Conservation (phyloP, 1,284 basidiomycete species). For the Ceratobasidium sp. region DNA sequence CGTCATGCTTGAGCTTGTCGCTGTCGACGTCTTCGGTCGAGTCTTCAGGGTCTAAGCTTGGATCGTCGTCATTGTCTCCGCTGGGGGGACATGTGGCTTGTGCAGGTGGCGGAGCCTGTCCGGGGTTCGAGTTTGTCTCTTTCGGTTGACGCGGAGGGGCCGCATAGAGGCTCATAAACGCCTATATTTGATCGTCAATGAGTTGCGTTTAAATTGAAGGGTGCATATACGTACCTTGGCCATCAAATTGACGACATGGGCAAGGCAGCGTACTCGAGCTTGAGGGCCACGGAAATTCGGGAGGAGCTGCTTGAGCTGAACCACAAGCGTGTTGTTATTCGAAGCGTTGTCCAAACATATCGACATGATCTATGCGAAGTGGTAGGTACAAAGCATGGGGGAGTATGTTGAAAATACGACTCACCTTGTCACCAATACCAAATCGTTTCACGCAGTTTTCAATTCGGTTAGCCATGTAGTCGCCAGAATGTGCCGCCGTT, state of each 20-base stretch:
- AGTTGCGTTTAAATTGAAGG: background rate
- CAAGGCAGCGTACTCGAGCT: constrained; percentile 3
- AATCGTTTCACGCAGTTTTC: constrained; percentile 8
- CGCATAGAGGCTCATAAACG: constrained; percentile 9
- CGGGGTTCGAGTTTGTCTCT: background rate
- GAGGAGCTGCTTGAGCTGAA: background rate
- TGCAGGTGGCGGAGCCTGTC: no score
- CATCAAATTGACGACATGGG: constrained; percentile 29
- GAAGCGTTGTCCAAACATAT: constrained; percentile 23
- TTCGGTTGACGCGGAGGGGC: background rate
- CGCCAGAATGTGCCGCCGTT: constrained; percentile 13
- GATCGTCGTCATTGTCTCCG: constrained; percentile 8
- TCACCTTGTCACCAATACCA: background rate
- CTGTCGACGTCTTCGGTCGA: background rate
- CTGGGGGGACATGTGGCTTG: no score
- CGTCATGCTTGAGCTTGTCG: constrained; percentile 17
- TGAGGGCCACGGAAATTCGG: constrained; percentile 18
- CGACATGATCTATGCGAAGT: constrained; percentile 1
- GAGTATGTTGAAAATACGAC: background rate
- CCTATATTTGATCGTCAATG: background rate
- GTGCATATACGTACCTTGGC: constrained; percentile 13
- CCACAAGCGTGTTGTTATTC: constrained; percentile 20
- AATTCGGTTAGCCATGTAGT: constrained; percentile 18
- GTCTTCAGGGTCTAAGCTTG: background rate
- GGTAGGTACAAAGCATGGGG: background rate